Base-by-base conservation (phyloP, 192 early-diverging fungal species). In the Coemansia sp. region DNA sequence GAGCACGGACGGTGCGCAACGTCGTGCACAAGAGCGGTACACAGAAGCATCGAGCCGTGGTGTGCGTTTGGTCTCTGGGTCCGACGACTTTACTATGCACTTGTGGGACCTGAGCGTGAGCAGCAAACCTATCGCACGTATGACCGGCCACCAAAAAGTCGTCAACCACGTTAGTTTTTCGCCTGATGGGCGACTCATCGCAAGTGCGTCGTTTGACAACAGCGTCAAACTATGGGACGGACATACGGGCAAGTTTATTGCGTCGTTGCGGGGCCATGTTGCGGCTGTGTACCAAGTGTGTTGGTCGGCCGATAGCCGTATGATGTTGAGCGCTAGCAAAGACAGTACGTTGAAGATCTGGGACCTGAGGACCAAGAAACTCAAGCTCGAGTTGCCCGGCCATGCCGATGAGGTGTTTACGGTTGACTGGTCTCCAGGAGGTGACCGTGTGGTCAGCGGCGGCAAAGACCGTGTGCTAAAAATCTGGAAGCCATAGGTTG, bases 221-320 rank as follows among this genome's bases (percentile, higher is more conserved):
- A 90, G 89, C 47, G 94, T 98, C 48, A 98, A 98, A 78, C 76
- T 98, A 21, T 98, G 97, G 97, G 95, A 98, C 73, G 93, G 91
- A 24, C 54, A 65, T 8, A 91, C 86, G 0, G 97, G 97, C 63
- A 89, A 88, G 84, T 98, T 97, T 66, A 82, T 97, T 57, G 85
- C 90, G 5, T 94, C 94, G 45, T 85, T 98, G 24, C 86, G 94
- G 21, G 97, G 97, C 27, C 97, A 98, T 68, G 97, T 98, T 17
- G 90, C 92, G 32, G 91, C 94, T 2, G 97, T 98, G 9, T 98
- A 96, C 85, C 95, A 96, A 82, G 90, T 95, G 37, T 89, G 89
- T 66, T 98, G 92, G 89, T 96, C 94, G 10, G 86, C 92, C 1
- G 96, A 98, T 67, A 92, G 91, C 58, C 88, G 96, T 23, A 89